phyloP scores from a whole-genome alignment of 345 rosid genomes.

The Pseudoturritis turrita region DNA sequence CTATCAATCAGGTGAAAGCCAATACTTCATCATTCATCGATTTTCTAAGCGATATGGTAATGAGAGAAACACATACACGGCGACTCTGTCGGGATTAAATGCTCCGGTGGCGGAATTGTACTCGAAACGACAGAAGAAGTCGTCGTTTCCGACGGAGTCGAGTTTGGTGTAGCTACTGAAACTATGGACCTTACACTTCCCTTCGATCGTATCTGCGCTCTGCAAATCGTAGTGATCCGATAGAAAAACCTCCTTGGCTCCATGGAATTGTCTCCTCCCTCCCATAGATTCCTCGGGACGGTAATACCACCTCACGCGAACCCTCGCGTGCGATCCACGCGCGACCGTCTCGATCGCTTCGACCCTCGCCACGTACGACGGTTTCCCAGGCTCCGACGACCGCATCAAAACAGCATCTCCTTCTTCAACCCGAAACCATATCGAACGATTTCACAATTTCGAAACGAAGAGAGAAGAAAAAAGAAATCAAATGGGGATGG shows the following conservation, averaged over 20 bases:
- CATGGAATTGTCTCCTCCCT: conserved; percentile 92
- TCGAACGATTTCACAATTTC: too few species aligned
- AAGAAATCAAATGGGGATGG: too few species aligned
- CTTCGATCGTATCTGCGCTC: conserved; percentile 92
- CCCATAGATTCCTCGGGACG: conserved; percentile 98
- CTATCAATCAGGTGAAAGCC: neutral
- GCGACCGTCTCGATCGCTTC: conserved; percentile 85
- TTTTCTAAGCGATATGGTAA: too few species aligned
- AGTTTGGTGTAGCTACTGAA: conserved; percentile 87
- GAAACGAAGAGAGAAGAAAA: too few species aligned
- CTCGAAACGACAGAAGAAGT: conserved; percentile 97
- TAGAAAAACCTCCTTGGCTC: conserved; percentile 89
- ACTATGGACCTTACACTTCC: conserved; percentile 85
- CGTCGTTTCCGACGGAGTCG: conserved; percentile 89
- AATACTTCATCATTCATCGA: neutral
- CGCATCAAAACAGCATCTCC: conserved; percentile 97
- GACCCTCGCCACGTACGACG: conserved; percentile 85
- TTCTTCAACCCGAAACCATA: conserved; percentile 34
- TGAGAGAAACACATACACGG: conserved; percentile 59
- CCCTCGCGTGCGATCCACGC: conserved; percentile 71
- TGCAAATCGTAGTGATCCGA: conserved; percentile 86
- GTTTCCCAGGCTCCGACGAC: conserved; percentile 71
- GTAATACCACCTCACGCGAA: conserved; percentile 89
- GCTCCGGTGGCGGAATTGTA: conserved; percentile 84
- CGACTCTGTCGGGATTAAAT: conserved; percentile 85